phyloP scores from a whole-genome alignment of 768 basidiomycete genomes.

The Rhodotorula diobovata region DNA sequence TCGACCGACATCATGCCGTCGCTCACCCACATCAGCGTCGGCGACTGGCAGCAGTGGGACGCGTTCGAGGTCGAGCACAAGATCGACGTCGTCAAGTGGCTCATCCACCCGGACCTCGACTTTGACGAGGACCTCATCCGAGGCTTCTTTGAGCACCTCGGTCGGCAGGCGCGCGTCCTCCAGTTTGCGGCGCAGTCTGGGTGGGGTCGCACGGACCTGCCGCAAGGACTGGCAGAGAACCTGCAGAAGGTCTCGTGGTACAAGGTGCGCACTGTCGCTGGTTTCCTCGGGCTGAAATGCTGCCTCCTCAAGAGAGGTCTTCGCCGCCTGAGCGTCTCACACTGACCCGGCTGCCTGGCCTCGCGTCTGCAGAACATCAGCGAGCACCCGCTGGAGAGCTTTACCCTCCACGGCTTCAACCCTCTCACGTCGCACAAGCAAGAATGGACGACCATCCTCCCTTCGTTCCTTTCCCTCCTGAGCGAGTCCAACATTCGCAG shows the following conservation, averaged over 20 bases:
- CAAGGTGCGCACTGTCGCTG: no score
- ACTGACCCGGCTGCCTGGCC: neutral
- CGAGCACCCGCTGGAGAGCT: conserved; percentile 17
- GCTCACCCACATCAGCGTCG: conserved; percentile 13
- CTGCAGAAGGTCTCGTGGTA: conserved; percentile 16
- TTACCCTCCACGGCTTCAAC: conserved; percentile 28
- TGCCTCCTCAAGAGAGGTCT: no score
- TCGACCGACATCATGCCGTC: conserved; percentile 3
- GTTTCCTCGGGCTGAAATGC: no score
- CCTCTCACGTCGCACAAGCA: conserved; percentile 21
- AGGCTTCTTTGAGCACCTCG: conserved; percentile 12
- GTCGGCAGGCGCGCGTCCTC: neutral
- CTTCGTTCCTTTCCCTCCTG: conserved; percentile 1
- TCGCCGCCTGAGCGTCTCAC: neutral
- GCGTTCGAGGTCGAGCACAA: conserved; percentile 8
- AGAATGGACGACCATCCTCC: conserved; percentile 17
- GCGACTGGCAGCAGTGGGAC: conserved; percentile 29
- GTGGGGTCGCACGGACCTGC: conserved; percentile 28
- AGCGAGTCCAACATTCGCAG: neutral
- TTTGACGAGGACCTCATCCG: conserved; percentile 10
- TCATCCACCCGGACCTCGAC: conserved; percentile 26
- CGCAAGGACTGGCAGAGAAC: conserved; percentile 5
- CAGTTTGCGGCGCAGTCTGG: conserved; percentile 27
- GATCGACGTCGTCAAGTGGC: conserved; percentile 22
- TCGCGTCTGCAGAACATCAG: neutral